These are phyloP conservation scores for Colletotrichum costaricense DNA, from an alignment of 2,329 filamentous ascomycete species.

Conservation along the genomic window DNA sequence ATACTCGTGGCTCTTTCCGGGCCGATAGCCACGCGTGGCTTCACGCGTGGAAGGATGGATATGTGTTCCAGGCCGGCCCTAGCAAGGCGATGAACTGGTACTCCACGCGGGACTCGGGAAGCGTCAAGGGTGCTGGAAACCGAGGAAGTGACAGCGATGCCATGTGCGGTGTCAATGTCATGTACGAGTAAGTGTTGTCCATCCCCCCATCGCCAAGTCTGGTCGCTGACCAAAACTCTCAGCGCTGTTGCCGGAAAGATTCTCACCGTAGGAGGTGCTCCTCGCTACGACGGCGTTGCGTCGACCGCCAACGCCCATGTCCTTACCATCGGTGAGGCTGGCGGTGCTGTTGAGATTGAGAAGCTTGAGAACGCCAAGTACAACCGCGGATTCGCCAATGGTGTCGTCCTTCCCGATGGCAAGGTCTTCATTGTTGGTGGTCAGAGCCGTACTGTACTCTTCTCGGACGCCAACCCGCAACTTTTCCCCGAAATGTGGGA, in stretches of 20 bases:
- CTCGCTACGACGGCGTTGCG: slow-evolving; percentile 53
- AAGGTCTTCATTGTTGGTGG: slow-evolving; percentile 59
- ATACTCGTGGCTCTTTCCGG: slow-evolving; percentile 60
- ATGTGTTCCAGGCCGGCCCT: slow-evolving; percentile 66
- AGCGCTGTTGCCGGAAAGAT: slow-evolving; percentile 61
- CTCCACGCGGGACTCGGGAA: slow-evolving; percentile 54
- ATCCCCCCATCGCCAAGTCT: not conserved
- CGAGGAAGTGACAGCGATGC: slow-evolving; percentile 52
- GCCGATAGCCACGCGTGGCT: slow-evolving; percentile 45
- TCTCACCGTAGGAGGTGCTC: slow-evolving; percentile 60
- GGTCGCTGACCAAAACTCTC: not conserved
- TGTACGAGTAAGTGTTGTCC: slow-evolving; percentile 58
- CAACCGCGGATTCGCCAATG: slow-evolving; percentile 54
- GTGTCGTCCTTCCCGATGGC: slow-evolving; percentile 59
- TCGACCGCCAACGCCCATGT: slow-evolving; percentile 58
- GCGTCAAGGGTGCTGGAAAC: slow-evolving; percentile 52
- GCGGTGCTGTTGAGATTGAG: not conserved
- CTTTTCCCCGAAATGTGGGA: slow-evolving; percentile 59
- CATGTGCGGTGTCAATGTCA: slow-evolving; percentile 66
- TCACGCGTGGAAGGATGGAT: slow-evolving; percentile 54
- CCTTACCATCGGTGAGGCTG: slow-evolving; percentile 55
- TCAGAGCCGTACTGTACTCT: slow-evolving; percentile 53
- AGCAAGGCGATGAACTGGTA: slow-evolving; percentile 68
- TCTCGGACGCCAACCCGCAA: slow-evolving; percentile 54
- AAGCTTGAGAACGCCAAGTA: slow-evolving; percentile 19